These are phyloP conservation scores for Fusarium pseudocircinatum DNA, from an alignment of 2,329 filamentous ascomycete species.

Conservation along the genomic window DNA sequence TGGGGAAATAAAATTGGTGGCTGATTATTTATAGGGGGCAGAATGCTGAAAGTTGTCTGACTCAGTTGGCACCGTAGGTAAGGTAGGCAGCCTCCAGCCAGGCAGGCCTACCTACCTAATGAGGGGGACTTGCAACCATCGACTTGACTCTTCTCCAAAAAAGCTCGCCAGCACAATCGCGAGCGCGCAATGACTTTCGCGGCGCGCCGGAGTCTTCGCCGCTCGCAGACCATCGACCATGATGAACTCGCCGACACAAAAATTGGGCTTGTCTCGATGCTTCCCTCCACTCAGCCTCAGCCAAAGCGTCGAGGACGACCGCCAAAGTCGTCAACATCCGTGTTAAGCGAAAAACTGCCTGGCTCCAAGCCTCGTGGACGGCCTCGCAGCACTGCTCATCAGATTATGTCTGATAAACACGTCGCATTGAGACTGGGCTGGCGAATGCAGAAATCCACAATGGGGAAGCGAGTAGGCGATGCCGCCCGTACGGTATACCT, in stretches of 20 bases:
- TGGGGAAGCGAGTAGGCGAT: not conserved
- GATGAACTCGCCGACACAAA: not conserved
- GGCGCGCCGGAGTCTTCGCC: not conserved
- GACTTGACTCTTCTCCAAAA: not conserved
- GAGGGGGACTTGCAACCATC: too few relatives aligned
- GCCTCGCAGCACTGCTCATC: not conserved
- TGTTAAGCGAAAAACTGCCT: accelerated
- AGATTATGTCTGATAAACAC: not conserved
- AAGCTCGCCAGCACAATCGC: not conserved
- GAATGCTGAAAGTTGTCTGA: not conserved
- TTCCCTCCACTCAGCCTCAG: not conserved
- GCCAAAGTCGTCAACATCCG: not conserved
- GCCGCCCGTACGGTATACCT: not conserved
- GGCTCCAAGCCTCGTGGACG: not conserved
- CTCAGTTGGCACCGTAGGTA: not conserved
- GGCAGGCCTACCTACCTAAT: too few relatives aligned
- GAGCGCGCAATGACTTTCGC: not conserved
- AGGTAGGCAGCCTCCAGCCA: too few relatives aligned
- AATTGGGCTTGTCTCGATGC: not conserved
- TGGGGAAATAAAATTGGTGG: not conserved
- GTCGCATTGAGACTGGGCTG: not conserved
- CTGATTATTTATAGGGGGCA: not conserved
- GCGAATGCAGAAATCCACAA: not conserved
- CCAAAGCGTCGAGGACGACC: not conserved
- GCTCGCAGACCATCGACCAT: not conserved